phyloP scores from a whole-genome alignment of 192 early-diverging fungal genomes.

The Linderina pennispora region DNA sequence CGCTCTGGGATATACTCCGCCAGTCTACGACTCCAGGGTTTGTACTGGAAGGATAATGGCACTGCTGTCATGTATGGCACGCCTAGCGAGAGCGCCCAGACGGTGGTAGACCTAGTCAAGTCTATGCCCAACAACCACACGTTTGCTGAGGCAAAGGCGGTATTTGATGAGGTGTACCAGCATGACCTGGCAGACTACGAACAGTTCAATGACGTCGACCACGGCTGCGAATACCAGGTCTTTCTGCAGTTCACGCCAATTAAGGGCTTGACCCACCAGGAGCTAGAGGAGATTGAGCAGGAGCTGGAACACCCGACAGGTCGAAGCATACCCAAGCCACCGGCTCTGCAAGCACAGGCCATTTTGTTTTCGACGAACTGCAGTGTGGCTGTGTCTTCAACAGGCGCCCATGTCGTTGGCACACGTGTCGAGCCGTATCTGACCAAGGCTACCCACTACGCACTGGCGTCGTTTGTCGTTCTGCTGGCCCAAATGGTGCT shows the following conservation, averaged over 20 bases:
- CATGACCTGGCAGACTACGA: conserved; percentile 9
- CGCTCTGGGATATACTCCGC: background rate
- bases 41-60: conserved; percentile 20
- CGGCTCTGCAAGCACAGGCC: conserved; percentile 6
- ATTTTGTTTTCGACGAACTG: conserved; percentile 20
- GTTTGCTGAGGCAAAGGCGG: conserved; percentile 14
- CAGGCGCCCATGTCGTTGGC: conserved; percentile 5
- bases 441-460: conserved; percentile 13
- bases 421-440: conserved; percentile 5
- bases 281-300: conserved; percentile 2
- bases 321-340: background rate
- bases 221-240: conserved; percentile 31
- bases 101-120: conserved; percentile 13
- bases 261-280: background rate
- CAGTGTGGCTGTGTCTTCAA: conserved; percentile 7
- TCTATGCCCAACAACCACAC: conserved; percentile 13
- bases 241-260: conserved; percentile 9
- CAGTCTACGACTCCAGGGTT: conserved; percentile 12
- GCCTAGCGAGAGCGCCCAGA: conserved; percentile 12
- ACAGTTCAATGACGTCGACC: conserved; percentile 9
- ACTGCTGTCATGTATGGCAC: conserved; percentile 17
- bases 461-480: conserved; percentile 8
- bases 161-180: conserved; percentile 6
- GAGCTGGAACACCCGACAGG: conserved; percentile 1
- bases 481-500: conserved; percentile 22